phyloP scores from a whole-genome alignment of 331 rosid species.

The Malus hybrid region DNA sequence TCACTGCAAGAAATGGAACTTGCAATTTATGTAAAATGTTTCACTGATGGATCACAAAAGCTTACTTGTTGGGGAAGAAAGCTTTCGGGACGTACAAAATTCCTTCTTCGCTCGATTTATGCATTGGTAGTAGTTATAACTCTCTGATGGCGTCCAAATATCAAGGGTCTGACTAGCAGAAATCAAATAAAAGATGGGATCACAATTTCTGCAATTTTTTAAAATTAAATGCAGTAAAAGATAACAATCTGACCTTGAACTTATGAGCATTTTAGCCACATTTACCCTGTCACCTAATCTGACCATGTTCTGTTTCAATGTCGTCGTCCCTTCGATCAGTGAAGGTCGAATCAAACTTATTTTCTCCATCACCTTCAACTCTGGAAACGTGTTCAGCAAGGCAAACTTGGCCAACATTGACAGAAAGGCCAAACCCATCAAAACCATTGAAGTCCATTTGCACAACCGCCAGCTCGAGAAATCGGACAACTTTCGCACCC shows the following conservation, averaged over 20 bases:
- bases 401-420: constrained; percentile 23
- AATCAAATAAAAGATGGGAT: constrained; percentile 15
- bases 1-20: constrained; percentile 21
- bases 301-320: background rate
- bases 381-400: constrained; percentile 30
- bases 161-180: constrained; percentile 45
- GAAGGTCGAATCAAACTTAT: background rate
- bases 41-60: background rate
- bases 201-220: background rate
- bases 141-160: constrained; percentile 49
- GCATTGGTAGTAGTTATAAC: constrained; percentile 36
- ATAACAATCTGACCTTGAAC: background rate
- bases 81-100: constrained; percentile 18
- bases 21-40: background rate
- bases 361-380: constrained; percentile 1
- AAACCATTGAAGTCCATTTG: constrained; percentile 14
- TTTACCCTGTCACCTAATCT: background rate
- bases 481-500: constrained; percentile 18
- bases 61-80: background rate
- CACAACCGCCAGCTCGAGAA: constrained; percentile 14
- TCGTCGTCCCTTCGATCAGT: background rate
- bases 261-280: background rate
- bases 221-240: background rate
- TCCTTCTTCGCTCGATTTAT: constrained; percentile 13
- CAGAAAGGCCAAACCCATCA: constrained; percentile 34